Evolutionary conservation across 805 yeast species (phyloP).

Genomic region (Jamesozyma piceae): DNA sequence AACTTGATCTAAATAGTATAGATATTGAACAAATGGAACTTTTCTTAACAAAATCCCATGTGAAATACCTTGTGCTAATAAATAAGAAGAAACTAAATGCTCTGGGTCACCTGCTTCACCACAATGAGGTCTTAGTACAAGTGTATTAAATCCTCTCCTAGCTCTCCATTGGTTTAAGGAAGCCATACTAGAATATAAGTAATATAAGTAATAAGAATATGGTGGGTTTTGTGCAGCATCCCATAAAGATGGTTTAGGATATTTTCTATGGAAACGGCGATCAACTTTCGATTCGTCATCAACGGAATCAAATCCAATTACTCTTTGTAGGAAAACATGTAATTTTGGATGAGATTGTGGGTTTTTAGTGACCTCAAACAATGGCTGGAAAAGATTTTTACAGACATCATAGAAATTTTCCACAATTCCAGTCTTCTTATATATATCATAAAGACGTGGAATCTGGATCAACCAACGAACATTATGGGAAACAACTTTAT

Average conservation of each 20-base stretch:
- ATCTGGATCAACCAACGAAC: conserved; percentile 96
- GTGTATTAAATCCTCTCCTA: conserved; percentile 68
- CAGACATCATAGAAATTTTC: conserved; percentile 66
- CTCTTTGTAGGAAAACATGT: conserved; percentile 80
- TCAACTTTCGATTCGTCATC: conserved; percentile 96
- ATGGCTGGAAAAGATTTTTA: conserved; percentile 71
- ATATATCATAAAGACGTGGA: conserved; percentile 86
- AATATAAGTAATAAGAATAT: conserved; percentile 90
- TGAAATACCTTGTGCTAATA: conserved; percentile 84
- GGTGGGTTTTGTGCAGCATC: conserved; percentile 76
- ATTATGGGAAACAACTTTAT: conserved; percentile 82
- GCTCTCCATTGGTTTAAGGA: conserved; percentile 79
- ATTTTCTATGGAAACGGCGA: conserved; percentile 69
- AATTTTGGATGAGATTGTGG: conserved; percentile 88
- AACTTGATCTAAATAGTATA: conserved; percentile 87
- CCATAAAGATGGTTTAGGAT: conserved; percentile 85
- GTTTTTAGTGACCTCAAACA: conserved; percentile 80
- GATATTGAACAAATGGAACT: conserved; percentile 88
- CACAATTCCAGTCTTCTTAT: conserved; percentile 67
- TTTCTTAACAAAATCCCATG: conserved; percentile 93
- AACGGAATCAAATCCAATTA: conserved; percentile 95
- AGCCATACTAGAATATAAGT: conserved; percentile 76
- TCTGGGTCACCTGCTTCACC: conserved; percentile 99
- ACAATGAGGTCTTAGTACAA: conserved; percentile 94
- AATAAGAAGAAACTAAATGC: conserved; percentile 81